Evolutionary conservation across 352 stramenopile genomes (phyloP), one percentile per base, ranked within the genome.

Genomic region (Pythium apleroticum): DNA sequence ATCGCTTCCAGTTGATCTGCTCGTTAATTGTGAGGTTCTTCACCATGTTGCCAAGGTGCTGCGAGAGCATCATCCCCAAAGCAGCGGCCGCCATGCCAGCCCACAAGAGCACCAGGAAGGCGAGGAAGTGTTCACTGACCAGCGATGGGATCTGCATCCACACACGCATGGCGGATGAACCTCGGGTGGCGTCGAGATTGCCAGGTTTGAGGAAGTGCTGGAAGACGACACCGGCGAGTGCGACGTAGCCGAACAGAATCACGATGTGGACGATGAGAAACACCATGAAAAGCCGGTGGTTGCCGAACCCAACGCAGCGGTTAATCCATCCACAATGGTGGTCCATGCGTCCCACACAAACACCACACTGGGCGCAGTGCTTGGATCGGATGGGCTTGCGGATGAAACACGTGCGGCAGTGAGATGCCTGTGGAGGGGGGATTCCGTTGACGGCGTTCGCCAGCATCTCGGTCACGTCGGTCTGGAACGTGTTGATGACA

Each of bases 281-380:
- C 25, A 71, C 43, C 52, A 96, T 74, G 65, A 96, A 96, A 4
- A 83, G 65, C 0, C 85, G 78, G 62, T 96, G 87, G 65, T 96
- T 96, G 25, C 70, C 74, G 35, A 80, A 89, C 1, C 89, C 89
- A 14, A 96, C 83, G 46, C 86, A 93, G 0, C 75, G 80, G 54
- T 96, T 95, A 60, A 96, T 88, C 89, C 89, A 96, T 1, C 80
- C 75, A 53, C 89, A 96, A 69, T 96, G 86, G 58, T 96, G 89
- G 58, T 96, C 89, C 63, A 93, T 80, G 9, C 87, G 83, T n/a
- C 80, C 84, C 9, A 96, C 78, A 57, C 87, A 94, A 17, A 93
- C 76, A 24, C 84, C 81, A 63, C 81, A 94, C 46, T 86, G 75
- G 8, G 74, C 69, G 50, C 88, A 95, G 62, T 96, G 88, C 63